These are phyloP conservation scores for Crithidia sp. DNA, from an alignment of 208 protist genomes.

Conservation along the genomic window DNA sequence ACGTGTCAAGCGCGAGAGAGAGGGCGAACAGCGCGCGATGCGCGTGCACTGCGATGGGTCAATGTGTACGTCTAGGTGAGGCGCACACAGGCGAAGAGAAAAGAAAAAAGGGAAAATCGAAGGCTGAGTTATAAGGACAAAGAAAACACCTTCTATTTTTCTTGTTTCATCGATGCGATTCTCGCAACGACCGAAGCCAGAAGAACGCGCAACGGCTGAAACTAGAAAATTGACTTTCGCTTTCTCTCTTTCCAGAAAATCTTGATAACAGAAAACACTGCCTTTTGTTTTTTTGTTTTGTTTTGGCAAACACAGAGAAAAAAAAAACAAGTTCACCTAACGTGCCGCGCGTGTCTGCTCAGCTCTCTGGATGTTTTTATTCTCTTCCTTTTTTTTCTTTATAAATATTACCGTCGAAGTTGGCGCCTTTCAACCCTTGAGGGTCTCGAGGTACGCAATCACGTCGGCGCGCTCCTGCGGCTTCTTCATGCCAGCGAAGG, in stretches of 20 bases:
- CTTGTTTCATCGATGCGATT: too few species aligned
- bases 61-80: too few species aligned
- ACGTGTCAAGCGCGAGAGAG: too few species aligned
- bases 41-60: too few species aligned
- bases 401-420: background rate
- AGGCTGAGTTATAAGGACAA: background rate
- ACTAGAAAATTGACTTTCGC: too few species aligned
- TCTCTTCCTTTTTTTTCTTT: background rate
- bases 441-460: conserved; percentile 94
- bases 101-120: conserved; percentile 12
- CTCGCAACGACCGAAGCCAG: too few species aligned
- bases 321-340: background rate
- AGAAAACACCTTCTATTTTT: background rate
- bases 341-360: too few species aligned
- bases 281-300: background rate
- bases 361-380: background rate
- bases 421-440: conserved; percentile 29
- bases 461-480: conserved; percentile 94
- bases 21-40: too few species aligned
- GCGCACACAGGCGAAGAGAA: background rate
- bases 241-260: too few species aligned
- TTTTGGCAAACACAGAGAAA: background rate
- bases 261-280: too few species aligned
- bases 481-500: conserved; percentile 96
- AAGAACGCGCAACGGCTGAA: too few species aligned